phyloP scores from a whole-genome alignment of 805 yeast species.

The Candida hungchunana region DNA sequence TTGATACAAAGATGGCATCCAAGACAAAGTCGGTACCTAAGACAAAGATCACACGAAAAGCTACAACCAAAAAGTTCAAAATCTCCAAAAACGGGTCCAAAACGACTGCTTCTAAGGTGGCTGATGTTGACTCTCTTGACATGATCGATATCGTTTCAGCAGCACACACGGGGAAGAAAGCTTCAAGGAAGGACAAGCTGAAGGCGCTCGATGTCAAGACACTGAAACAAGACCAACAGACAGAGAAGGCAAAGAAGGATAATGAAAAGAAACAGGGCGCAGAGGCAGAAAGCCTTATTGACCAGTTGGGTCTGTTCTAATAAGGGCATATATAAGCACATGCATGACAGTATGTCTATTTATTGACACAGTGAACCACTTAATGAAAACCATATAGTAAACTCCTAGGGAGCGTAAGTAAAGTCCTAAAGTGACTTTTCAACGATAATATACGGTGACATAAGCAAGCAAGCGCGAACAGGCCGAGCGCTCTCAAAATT shows the following conservation, averaged over 20 bases:
- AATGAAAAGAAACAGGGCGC: slow-evolving; percentile 10
- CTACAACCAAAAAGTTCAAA: slow-evolving; percentile 10
- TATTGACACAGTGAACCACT: no score
- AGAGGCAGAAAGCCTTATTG: slow-evolving; percentile 12
- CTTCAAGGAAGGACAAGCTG: not conserved
- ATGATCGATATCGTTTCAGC: slow-evolving; percentile 16
- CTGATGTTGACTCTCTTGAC: slow-evolving; percentile 12
- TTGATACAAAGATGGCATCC: not conserved
- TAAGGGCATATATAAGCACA: not conserved
- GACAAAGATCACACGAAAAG: not conserved
- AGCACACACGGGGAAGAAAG: slow-evolving; percentile 4
- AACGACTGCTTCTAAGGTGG: slow-evolving; percentile 12
- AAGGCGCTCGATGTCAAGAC: slow-evolving; percentile 1
- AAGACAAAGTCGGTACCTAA: not conserved
- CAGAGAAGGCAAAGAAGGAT: slow-evolving; percentile 8
- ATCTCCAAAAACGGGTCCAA: slow-evolving; percentile 10
- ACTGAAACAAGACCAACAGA: slow-evolving; percentile 11
- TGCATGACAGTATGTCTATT: no score
- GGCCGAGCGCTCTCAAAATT: no score
- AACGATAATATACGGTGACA: no score
- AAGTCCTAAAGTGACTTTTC: no score
- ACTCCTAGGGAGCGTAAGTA: no score
- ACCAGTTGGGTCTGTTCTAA: slow-evolving; percentile 13
- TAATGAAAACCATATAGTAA: no score
- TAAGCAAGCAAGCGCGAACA: no score